Evolutionary conservation across 352 stramenopile genomes (phyloP).

Genomic region (Phytophthora idaei): DNA sequence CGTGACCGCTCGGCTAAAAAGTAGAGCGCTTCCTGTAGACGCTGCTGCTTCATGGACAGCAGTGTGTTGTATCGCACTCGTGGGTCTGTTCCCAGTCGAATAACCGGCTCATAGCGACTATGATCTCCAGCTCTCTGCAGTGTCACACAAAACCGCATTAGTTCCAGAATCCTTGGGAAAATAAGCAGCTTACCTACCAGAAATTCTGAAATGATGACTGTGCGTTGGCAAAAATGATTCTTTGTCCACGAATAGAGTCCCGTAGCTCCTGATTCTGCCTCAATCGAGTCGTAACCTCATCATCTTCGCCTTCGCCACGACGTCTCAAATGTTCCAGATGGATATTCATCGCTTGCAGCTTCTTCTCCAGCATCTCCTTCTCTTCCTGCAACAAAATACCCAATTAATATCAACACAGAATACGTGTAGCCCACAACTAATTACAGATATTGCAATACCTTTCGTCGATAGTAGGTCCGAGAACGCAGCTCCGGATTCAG

Average conservation of each 20-base stretch:
- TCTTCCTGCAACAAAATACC: slow-evolving; percentile 29
- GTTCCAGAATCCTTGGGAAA: not conserved
- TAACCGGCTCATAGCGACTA: slow-evolving; percentile 40
- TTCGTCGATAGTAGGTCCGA: slow-evolving; percentile 38
- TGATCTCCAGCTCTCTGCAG: slow-evolving; percentile 36
- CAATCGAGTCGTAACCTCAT: slow-evolving; percentile 21
- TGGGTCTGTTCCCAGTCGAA: slow-evolving; percentile 38
- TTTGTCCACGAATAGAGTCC: slow-evolving; percentile 39
- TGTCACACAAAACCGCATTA: not conserved
- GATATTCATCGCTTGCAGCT: slow-evolving; percentile 33
- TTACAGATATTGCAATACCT: slow-evolving; percentile 8
- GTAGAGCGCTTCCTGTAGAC: slow-evolving; percentile 41
- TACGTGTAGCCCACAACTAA: too few species aligned
- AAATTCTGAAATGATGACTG: slow-evolving; percentile 43
- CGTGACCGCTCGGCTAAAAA: slow-evolving; percentile 44
- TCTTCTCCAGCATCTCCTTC: slow-evolving; percentile 40
- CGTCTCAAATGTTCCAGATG: slow-evolving; percentile 35
- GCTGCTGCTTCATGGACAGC: slow-evolving; percentile 42
- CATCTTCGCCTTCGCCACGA: slow-evolving; percentile 15
- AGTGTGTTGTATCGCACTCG: slow-evolving; percentile 40
- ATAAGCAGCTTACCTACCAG: slow-evolving; percentile 25
- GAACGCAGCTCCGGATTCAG: slow-evolving; percentile 23
- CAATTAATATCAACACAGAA: too few species aligned
- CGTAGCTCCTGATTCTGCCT: slow-evolving; percentile 37
- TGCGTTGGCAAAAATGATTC: slow-evolving; percentile 44